Conservation (phyloP, 441 rosid genomes). For the Arabidopsis lyrata region DNA sequence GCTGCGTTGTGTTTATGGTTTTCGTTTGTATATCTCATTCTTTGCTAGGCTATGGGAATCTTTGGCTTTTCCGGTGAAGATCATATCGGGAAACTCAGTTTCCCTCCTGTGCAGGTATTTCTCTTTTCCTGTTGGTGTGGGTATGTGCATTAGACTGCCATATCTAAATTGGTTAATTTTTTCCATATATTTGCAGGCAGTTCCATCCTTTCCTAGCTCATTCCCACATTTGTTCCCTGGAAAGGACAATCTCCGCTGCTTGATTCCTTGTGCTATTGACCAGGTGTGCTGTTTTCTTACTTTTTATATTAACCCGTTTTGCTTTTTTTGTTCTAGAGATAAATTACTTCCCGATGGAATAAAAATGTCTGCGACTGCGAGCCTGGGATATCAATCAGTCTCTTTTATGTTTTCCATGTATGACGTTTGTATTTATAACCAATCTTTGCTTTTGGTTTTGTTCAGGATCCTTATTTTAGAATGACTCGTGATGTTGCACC, state of each 20-base stretch:
- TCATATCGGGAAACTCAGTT: slow-evolving; percentile 89
- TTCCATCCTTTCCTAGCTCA: slow-evolving; percentile 90
- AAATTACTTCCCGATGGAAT: not conserved
- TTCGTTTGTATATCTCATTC: slow-evolving; percentile 19
- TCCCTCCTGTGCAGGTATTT: slow-evolving; percentile 89
- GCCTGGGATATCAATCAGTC: not conserved
- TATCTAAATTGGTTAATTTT: slow-evolving; percentile 6
- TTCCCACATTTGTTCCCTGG: slow-evolving; percentile 86
- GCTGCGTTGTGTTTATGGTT: slow-evolving; percentile 4
- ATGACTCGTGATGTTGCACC: slow-evolving; percentile 98
- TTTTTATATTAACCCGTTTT: slow-evolving; percentile 5
- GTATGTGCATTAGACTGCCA: slow-evolving; percentile 2
- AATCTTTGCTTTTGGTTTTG: slow-evolving; percentile 29
- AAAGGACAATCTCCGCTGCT: slow-evolving; percentile 73
- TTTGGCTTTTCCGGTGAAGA: slow-evolving; percentile 97
- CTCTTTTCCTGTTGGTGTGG: slow-evolving; percentile 17
- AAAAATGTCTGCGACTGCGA: not conserved
- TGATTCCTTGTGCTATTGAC: slow-evolving; percentile 97
- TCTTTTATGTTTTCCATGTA: not conserved
- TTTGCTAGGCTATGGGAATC: slow-evolving; percentile 75
- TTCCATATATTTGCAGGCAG: slow-evolving; percentile 64
- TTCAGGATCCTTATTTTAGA: slow-evolving; percentile 97
- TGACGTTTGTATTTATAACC: slow-evolving; percentile 12
- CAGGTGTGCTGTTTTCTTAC: slow-evolving; percentile 56
- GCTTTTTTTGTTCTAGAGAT: not conserved